Evolutionary conservation across 495 filamentous ascomycete genomes (phyloP).

Genomic region (Darksidea phi): DNA sequence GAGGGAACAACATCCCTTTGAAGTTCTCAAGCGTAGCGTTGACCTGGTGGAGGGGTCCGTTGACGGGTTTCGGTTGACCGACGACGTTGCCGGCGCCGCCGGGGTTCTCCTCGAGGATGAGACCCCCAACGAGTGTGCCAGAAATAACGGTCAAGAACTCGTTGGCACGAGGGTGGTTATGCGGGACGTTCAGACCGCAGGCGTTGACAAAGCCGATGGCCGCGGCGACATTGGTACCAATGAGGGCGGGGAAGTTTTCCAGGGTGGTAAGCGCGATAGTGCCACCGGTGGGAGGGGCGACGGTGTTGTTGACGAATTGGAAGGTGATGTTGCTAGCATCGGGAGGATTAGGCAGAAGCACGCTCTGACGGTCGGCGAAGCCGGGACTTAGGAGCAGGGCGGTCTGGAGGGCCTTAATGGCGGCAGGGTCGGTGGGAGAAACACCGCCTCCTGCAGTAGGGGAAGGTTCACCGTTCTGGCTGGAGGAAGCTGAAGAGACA

Average conservation of each 20-base stretch:
- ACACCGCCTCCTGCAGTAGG: no score
- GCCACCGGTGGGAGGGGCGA: no score
- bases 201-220: slow-evolving; percentile 47
- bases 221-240: slow-evolving; percentile 43
- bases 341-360: no score
- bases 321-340: no score
- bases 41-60: not conserved
- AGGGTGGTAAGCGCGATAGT: slow-evolving; percentile 36
- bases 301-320: no score
- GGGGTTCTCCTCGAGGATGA: slow-evolving; percentile 2
- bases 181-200: slow-evolving; percentile 52
- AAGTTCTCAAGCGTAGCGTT: slow-evolving; percentile 2
- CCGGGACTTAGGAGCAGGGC: no score
- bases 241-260: slow-evolving; percentile 47
- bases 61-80: not conserved
- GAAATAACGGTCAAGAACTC: slow-evolving; percentile 46
- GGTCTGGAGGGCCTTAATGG: no score
- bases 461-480: no score
- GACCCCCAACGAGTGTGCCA: not conserved
- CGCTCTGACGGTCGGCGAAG: no score
- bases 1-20: slow-evolving; percentile 1
- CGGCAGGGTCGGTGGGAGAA: no score
- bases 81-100: slow-evolving; percentile 3
- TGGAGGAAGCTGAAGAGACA: no score
- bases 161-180: slow-evolving; percentile 49